Evolutionary conservation across 345 rosid species (phyloP), one percentile per base, ranked within the genome.

Genomic region (Arabidopsis arenosa): DNA sequence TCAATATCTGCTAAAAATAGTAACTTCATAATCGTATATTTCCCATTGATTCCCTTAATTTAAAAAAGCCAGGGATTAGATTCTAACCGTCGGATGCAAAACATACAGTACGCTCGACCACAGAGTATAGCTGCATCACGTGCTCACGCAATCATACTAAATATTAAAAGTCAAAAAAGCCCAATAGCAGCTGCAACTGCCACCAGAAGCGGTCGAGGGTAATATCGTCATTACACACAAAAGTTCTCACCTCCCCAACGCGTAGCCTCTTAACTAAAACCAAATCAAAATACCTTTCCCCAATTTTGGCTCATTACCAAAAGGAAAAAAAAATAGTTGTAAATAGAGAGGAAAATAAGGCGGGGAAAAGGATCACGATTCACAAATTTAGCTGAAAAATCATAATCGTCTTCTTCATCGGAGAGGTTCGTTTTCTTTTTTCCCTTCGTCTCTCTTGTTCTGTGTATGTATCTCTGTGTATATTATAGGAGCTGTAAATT

Each of bases 111-210:
- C 60, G 9, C 52, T 28, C 18, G 26, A 36, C 10, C 66, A 48
- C 80, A 70, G 52, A 23, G 2, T 0, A 77, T 70, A 64, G 15
- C 5, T 41, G 14, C 23, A 52, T 56, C 67, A 77, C 80, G 66
- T 76, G 70, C 45, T 76, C 66, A 76, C 36, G 17, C 32, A 63
- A 53, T 69, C 33, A 62, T 69, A 61, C 12, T 32, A 43, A 70
- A 61, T 2, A 35, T 39, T 3, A 7, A 60, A 77, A 48, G 67
- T 72, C 56, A 66, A 72, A 65, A 65, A 65, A 57, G 68, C 77
- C 81, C 73, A 61, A 26, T 9, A 56, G 47, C 72, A 77, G 67
- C 62, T 77, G 21, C 72, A 75, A 68, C 74, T 75, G 30, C 79
- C 63, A 68, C 74, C 33, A 32, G 69, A 61, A 68, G 62, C 62